Evolutionary conservation across 2,329 filamentous ascomycete species (phyloP).

Genomic region (Herpotrichia juniperi): DNA sequence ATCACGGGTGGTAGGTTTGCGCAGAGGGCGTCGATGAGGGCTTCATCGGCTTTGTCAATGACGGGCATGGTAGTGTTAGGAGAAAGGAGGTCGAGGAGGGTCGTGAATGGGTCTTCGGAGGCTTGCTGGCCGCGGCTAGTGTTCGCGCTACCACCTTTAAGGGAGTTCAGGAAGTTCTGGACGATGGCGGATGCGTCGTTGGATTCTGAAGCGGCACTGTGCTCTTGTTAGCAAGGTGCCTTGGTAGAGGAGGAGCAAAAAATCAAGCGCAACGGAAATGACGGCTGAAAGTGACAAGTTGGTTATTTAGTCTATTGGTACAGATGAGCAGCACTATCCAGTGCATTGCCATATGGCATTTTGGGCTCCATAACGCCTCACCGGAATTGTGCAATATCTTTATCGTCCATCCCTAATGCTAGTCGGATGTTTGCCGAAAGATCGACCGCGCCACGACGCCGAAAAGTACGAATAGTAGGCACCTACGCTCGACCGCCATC

Average conservation of each 20-base stretch:
- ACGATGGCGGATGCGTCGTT: constrained; percentile 77
- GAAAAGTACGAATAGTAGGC: constrained; percentile 40
- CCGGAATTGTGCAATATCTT: constrained; percentile 23
- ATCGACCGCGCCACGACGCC: constrained; percentile 44
- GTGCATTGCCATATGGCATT: constrained; percentile 28
- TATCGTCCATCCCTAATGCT: constrained; percentile 24
- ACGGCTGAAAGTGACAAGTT: constrained; percentile 31
- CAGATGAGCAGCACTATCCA: constrained; percentile 31
- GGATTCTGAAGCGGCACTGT: constrained; percentile 57
- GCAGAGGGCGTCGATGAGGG: constrained; percentile 75
- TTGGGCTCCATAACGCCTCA: constrained; percentile 40
- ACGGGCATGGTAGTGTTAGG: constrained; percentile 78
- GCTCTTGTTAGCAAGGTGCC: constrained; percentile 27
- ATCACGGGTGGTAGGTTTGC: constrained; percentile 79
- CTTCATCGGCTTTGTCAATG: constrained; percentile 69
- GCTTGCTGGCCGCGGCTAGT: constrained; percentile 49
- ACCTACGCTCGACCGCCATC: constrained; percentile 99
- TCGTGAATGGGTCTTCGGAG: constrained; percentile 73
- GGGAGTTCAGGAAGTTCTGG: constrained; percentile 85
- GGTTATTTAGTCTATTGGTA: constrained; percentile 45
- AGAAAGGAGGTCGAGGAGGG: constrained; percentile 83
- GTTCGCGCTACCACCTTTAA: constrained; percentile 63
- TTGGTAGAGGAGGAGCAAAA: constrained; percentile 5
- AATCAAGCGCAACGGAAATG: constrained; percentile 39
- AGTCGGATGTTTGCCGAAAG: constrained; percentile 25